Conservation (phyloP, 768 basidiomycete species). For the Pulveroboletus sp. region DNA sequence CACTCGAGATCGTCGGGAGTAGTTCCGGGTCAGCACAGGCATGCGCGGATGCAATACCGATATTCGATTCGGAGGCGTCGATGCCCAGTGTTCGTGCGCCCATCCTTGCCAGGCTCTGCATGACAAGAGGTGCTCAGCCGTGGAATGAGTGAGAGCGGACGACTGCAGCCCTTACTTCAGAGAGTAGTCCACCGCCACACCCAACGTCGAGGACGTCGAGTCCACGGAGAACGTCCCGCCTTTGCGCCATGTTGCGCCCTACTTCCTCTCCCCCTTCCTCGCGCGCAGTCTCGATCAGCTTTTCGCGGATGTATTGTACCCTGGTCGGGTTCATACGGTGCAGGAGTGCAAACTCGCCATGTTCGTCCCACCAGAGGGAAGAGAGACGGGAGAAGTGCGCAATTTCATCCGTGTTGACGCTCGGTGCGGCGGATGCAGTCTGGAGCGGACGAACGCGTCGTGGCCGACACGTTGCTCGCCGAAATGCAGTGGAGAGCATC, state of each 20-base stretch:
- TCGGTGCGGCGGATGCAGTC: slow-evolving; percentile 17
- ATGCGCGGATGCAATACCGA: slow-evolving; percentile 79
- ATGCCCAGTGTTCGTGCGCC: slow-evolving; percentile 89
- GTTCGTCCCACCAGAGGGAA: slow-evolving; percentile 94
- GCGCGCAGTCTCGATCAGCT: slow-evolving; percentile 56
- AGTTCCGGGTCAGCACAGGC: slow-evolving; percentile 73
- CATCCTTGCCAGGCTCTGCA: slow-evolving; percentile 77
- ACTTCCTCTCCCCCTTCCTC: slow-evolving; percentile 45
- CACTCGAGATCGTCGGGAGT: slow-evolving; percentile 20
- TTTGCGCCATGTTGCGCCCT: slow-evolving; percentile 26
- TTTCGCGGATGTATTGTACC: slow-evolving; percentile 76
- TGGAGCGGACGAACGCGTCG: slow-evolving; percentile 17
- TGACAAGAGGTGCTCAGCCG: background rate
- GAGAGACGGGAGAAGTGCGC: slow-evolving; percentile 86
- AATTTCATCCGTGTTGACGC: slow-evolving; percentile 74
- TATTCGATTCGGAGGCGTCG: slow-evolving; percentile 86
- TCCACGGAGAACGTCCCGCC: slow-evolving; percentile 46
- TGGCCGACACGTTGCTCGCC: slow-evolving; percentile 12
- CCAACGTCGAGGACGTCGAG: slow-evolving; percentile 85
- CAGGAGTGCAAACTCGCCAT: slow-evolving; percentile 80
- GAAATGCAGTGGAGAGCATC: slow-evolving; percentile 21
- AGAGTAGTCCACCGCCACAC: slow-evolving; percentile 91
- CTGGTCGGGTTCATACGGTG: slow-evolving; percentile 95
- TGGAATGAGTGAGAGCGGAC: background rate
- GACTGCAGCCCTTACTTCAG: slow-evolving; percentile 59